These are phyloP conservation scores for Fistulina hepatica DNA, from an alignment of 1,284 basidiomycete genomes.

Conservation along the genomic window DNA sequence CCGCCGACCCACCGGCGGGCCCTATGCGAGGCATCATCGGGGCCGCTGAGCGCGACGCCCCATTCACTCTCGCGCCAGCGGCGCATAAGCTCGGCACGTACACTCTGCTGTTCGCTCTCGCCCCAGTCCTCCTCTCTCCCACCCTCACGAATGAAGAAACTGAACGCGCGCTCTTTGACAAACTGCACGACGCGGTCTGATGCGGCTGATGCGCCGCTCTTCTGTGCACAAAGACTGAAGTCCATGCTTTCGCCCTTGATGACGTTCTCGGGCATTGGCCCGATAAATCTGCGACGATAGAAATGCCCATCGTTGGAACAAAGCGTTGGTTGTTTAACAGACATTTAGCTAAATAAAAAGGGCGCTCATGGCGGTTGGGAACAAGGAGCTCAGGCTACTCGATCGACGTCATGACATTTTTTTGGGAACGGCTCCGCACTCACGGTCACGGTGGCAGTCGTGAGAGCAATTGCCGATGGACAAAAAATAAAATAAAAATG, in stretches of 20 bases:
- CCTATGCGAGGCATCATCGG: slow-evolving; percentile 16
- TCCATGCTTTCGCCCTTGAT: slow-evolving; percentile 22
- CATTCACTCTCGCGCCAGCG: slow-evolving; percentile 61
- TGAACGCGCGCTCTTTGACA: slow-evolving; percentile 47
- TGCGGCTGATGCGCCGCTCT: no score
- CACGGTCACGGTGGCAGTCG: no score
- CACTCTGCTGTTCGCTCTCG: slow-evolving; percentile 37
- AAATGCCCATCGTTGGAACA: slow-evolving; percentile 21
- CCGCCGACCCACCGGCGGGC: slow-evolving; percentile 51
- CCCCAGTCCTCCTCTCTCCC: slow-evolving; percentile 57
- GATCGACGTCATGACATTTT: no score
- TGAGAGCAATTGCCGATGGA: no score
- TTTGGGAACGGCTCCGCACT: no score
- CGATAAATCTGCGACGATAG: slow-evolving; percentile 42
- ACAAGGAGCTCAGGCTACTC: no score
- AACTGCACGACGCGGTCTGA: slow-evolving; percentile 35
- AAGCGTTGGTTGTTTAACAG: slow-evolving; percentile 2
- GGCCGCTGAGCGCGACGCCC: slow-evolving; percentile 36
- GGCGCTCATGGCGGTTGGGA: not conserved
- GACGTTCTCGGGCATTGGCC: slow-evolving; percentile 53
- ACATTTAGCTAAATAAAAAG: not conserved
- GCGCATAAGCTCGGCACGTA: slow-evolving; percentile 44
- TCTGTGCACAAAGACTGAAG: no score
- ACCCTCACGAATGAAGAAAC: slow-evolving; percentile 51
- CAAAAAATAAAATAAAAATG: no score